These are phyloP conservation scores for Telopea speciosissima DNA, from an alignment of 177 flowering plant genomes.

Conservation along the genomic window DNA sequence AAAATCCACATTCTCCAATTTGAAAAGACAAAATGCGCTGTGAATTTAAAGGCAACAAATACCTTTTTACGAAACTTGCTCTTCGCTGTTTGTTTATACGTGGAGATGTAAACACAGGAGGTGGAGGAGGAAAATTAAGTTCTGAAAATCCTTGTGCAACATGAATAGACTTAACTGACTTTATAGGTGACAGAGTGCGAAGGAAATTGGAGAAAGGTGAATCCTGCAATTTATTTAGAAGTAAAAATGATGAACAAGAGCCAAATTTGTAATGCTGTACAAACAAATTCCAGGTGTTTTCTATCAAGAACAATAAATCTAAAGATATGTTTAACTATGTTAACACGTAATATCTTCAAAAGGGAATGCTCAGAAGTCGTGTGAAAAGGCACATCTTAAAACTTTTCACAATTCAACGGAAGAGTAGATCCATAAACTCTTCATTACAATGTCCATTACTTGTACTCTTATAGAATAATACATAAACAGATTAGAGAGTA, in stretches of 20 bases:
- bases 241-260: not conserved
- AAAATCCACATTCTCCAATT: not conserved
- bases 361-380: not conserved
- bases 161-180: conserved; percentile 21
- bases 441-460: too few species aligned
- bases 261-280: not conserved
- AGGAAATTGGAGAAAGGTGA: conserved; percentile 35
- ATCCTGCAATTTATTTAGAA: conserved; percentile 27
- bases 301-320: not conserved
- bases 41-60: not conserved
- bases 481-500: too few species aligned
- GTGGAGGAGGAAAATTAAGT: conserved; percentile 33
- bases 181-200: conserved; percentile 39
- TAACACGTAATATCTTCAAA: too few species aligned
- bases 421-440: too few species aligned
- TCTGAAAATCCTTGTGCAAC: conserved; percentile 29
- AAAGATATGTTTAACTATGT: not conserved
- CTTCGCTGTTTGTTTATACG: conserved; percentile 20
- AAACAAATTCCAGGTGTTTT: not conserved
- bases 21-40: not conserved
- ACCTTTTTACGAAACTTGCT: conserved; percentile 30
- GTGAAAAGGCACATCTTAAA: too few species aligned
- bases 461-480: too few species aligned
- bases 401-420: too few species aligned
- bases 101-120: conserved; percentile 46